These are phyloP conservation scores for Pseudonitzschia pungens DNA, from an alignment of 108 stramenopile species.

Conservation along the genomic window DNA sequence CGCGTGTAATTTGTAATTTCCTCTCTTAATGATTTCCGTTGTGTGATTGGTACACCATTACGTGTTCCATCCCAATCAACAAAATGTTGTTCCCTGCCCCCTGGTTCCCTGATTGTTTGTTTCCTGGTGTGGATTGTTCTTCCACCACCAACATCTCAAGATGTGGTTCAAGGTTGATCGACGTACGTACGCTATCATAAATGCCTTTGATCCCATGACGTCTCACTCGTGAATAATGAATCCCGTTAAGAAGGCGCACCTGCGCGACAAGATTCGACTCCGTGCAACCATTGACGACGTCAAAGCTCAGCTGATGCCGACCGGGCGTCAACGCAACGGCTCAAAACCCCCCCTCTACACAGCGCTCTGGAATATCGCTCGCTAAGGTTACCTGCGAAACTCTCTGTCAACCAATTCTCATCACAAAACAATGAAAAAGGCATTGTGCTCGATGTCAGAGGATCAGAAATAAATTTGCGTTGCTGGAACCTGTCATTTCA, in stretches of 20 bases:
- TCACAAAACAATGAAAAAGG: not conserved
- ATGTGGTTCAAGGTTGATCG: not conserved
- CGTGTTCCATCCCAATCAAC: slow-evolving; percentile 1
- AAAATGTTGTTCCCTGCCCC: not conserved
- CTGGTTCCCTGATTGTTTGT: too few relatives aligned
- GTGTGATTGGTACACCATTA: not conserved
- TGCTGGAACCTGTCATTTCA: not conserved
- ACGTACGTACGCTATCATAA: not conserved
- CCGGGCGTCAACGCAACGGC: slow-evolving; percentile 1
- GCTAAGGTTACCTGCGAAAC: not conserved
- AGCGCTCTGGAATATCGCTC: not conserved
- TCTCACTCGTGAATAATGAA: not conserved
- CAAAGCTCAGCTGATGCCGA: slow-evolving; percentile 7
- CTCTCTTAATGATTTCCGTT: not conserved
- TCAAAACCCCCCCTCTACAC: not conserved
- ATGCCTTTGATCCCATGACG: not conserved
- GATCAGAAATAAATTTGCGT: not conserved
- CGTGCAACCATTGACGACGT: not conserved
- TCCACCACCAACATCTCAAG: slow-evolving; percentile 1
- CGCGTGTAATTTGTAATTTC: not conserved
- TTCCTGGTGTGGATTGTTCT: not conserved
- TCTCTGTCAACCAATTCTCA: not conserved
- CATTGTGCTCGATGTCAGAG: not conserved
- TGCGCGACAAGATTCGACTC: not conserved
- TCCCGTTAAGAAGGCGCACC: not conserved